phyloP scores from a whole-genome alignment of 768 basidiomycete genomes.

The Calocybe gangraenosa region DNA sequence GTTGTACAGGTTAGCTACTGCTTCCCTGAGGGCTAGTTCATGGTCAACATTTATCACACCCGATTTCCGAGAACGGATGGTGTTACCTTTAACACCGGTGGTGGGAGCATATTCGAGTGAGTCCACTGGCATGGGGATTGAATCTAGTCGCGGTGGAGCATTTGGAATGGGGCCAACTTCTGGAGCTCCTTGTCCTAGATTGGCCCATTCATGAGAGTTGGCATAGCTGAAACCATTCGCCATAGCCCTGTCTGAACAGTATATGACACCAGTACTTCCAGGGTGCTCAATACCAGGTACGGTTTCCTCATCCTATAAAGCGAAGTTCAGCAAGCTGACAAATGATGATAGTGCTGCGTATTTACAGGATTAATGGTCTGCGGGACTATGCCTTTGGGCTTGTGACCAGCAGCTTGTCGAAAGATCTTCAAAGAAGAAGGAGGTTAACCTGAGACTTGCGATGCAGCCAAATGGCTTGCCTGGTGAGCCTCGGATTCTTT shows the following conservation, averaged over 20 bases:
- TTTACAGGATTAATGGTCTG: constrained; percentile 68
- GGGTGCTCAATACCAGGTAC: constrained; percentile 86
- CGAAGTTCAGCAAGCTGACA: background rate
- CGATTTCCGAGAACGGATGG: background rate
- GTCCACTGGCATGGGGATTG: constrained; percentile 64
- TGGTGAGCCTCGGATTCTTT: constrained; percentile 87
- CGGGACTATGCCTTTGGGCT: constrained; percentile 60
- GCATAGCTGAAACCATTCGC: constrained; percentile 89
- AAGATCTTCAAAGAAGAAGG: constrained; percentile 53
- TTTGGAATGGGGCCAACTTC: constrained; percentile 83
- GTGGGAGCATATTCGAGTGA: constrained; percentile 91
- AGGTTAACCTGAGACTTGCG: background rate
- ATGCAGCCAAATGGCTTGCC: constrained; percentile 33
- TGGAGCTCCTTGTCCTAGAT: constrained; percentile 90
- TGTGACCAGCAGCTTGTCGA: constrained; percentile 67
- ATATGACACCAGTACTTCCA: constrained; percentile 61
- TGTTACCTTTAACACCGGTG: constrained; percentile 77
- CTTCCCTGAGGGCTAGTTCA: constrained; percentile 68
- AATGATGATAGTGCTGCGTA: constrained; percentile 6
- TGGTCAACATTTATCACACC: background rate
- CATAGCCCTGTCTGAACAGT: constrained; percentile 92
- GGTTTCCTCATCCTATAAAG: constrained; percentile 76
- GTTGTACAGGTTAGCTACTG: constrained; percentile 90
- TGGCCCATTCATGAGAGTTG: constrained; percentile 77
- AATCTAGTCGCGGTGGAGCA: constrained; percentile 60